Evolutionary conservation across 2,329 filamentous ascomycete species (phyloP), one percentile per base, ranked within the genome.

Genomic region (Colletotrichum tamarilloi): DNA sequence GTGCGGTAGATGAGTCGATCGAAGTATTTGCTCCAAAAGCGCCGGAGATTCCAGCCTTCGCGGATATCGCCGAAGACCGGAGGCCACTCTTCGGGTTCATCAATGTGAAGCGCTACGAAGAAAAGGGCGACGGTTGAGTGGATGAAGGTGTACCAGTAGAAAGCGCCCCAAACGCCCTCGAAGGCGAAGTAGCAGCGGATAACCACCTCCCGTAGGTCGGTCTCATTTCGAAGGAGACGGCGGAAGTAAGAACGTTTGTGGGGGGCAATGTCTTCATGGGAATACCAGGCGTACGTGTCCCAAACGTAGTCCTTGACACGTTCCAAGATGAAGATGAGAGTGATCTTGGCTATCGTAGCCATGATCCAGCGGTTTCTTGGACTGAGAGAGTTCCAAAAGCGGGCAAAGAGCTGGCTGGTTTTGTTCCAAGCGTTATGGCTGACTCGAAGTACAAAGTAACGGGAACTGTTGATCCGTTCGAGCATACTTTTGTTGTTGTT

Each of bases 51-150:
- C 65, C 74, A 77, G 4, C 72, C 75, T 66, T 77, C 64, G 2
- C 67, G 22, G 16, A 76, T 64, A 38, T 72, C 70, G 26, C 76
- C 76, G 30, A 77, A 77, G 12, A 76, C 52, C 2, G 70, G 72
- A 2, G 76, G 76, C 76, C 76, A 77, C 32, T 76, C 76, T 24
- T 75, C 73, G 1, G 76, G 75, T 22, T 68, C 64, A 57, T 74
- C 72, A 22, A 74, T 30, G 6, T 59, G 30, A 28, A 72, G 30
- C 7, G 30, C 68, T 26, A 73, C 67, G 49, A 73, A 73, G 42
- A 72, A 67, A 26, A 70, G 16, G 26, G 55, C 67, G 9, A 52
- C 56, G 6, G n/a, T 7, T n/a, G 32, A 32, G n/a, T 75, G 74
- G 1, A 49, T 2, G 2, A 53, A 24, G 3, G 68, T 74, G 55